Evolutionary conservation across 2,329 filamentous ascomycete genomes (phyloP), one percentile per base, ranked within the genome.

Genomic region (Fusarium ramigenum): DNA sequence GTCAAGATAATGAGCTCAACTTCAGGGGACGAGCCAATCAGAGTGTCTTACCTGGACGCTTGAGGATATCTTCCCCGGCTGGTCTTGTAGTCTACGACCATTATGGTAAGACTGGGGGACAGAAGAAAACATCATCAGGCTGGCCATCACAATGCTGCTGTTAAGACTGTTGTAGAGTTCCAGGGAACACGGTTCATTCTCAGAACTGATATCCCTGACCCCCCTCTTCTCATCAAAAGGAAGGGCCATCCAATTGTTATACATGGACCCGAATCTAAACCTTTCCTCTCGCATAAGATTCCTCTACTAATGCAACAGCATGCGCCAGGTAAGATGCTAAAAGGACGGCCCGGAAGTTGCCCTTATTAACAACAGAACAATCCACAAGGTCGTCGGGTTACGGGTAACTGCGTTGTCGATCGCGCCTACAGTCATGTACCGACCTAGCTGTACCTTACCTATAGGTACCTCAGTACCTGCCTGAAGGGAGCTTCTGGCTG

Each of bases 351-450:
- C 43, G 49, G 49, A 63, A 60, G 34, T 47, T 60, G 46, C 28
- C 36, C 42, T 34, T 62, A 32, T 40, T 60, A 32, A 36, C 53
- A 70, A 32, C 28, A 49, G 53, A 60, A 46, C n/a, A 59, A 63
- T 72, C 73, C 66, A 76, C 69, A 61, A 52, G 75, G 73, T 77
- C 72, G 40, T 61, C 71, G 64, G 73, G 61, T 70, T 49, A 65
- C 49, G 64, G 73, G 63, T 70, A 49, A 65, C 46, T 72, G 60
- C 73, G 62, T 76, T 32, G 66, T 60, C 64, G 56, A 74, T 72
- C 59, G 50, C 49, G 54, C 66, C 58, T 50, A 44, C 58, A 36
- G 58, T 56, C 58, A 34, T 39, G 44, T 43, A 68, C 34, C 47
- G n/a, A 64, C 44, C 32, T 11, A 52, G 32, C 18, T 52, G 37